A percentile compares a stretch with the other conserved stretches of the same genome.
Evolutionary conservation across 345 rosid species (phyloP).

Genomic region (Isatis tinctoria): DNA sequence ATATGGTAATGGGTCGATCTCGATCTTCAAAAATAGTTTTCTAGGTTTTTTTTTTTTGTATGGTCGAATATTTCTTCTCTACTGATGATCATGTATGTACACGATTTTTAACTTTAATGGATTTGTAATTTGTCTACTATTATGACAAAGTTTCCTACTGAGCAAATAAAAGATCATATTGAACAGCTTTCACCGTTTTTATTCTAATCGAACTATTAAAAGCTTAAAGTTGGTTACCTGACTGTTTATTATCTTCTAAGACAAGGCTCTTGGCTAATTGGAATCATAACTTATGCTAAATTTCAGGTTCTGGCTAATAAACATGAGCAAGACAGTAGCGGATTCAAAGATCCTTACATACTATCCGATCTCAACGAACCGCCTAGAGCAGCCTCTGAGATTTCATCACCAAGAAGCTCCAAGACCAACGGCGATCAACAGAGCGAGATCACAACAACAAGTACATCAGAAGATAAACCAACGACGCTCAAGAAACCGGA

Average conservation of each 20-base stretch:
- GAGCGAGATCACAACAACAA: constrained; percentile 40
- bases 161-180: too few species aligned
- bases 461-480: constrained; percentile 33
- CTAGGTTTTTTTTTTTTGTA: too few species aligned
- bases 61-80: too few species aligned
- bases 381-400: constrained; percentile 33
- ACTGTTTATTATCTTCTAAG: neutral
- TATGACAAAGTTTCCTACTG: too few species aligned
- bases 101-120: too few species aligned
- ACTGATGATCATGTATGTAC: too few species aligned
- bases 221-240: neutral
- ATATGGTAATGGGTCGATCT: constrained; percentile 8
- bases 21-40: neutral
- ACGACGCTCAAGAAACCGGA: constrained; percentile 57
- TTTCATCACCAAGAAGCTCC: constrained; percentile 35
- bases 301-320: neutral
- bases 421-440: constrained; percentile 39
- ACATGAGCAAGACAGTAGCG: neutral
- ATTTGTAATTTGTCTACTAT: too few species aligned
- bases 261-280: neutral
- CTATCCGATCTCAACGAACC: constrained; percentile 30
- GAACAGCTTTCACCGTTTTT: neutral
- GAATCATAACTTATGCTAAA: neutral
- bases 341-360: constrained; percentile 15
- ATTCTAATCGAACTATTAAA: neutral